Evolutionary conservation across 768 basidiomycete genomes (phyloP), one percentile per base, ranked within the genome.

Genomic region (Boletus reticuloceps): DNA sequence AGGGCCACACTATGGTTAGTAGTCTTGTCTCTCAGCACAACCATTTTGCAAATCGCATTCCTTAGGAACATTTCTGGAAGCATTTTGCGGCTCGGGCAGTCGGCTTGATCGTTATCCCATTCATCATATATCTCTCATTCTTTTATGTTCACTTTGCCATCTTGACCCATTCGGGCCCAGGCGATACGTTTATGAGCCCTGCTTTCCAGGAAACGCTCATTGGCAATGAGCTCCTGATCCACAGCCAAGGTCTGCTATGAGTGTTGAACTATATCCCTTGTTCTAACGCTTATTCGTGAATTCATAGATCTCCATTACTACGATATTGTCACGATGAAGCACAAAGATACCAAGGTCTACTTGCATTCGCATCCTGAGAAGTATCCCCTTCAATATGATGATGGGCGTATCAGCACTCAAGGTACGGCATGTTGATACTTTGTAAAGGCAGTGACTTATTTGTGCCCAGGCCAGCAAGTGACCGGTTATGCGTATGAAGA

Each of bases 111-210:
- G 61, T 88, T 14, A 75, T 96, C n/a, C 97, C 97, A 5, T 82
- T 94, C 62, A 73, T 91, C 53, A 79, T 98, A 47, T 99, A 99
- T 71, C 82, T 98, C 4, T 87, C 88, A 16, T 93, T 96, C 80
- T 99, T 99, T 81, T 99, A 89, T 74, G 74, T 97, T 25, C 97
- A 99, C 72, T 96, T 99, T 66, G 78, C 87, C 27, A 79, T 98
- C 58, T 84, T 98, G 60, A 89, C 77, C 9, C 81, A 86, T 60
- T 94, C 94, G 12, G 97, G 97, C 25, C 82, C 94, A 32, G 97
- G 97, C 6, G 97, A 98, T 66, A 78, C 80, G 38, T 99, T 98
- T 77, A 98, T 98, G 97, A 94, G 90, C 68, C 95, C 97, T 7
- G 87, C 86, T 6, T 99, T 99, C 84, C 97, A 99, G 73, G 94